Base-by-base conservation (phyloP, 1,139 yeast species). In the Zhuliangozyma blackwelliae region DNA sequence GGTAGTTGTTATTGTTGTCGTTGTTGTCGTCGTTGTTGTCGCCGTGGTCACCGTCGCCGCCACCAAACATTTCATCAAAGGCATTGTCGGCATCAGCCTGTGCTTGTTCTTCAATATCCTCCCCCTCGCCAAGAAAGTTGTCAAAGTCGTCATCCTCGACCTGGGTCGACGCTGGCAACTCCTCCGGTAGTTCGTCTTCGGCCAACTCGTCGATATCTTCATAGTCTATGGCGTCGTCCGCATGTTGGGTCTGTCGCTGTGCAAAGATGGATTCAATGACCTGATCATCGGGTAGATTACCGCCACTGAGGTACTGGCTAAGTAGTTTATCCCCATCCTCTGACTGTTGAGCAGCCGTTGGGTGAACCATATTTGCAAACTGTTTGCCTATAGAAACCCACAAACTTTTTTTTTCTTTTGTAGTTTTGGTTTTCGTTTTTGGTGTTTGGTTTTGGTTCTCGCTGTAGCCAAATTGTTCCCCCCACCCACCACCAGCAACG, bases 141-240 rank as follows among this genome's bases (percentile, higher is more conserved):
- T 46, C 59, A 20, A 46, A 41, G 31, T 52, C 61, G 7, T 48
- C 61, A 47, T 30, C 46, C 44, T 38, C 43, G 26, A 3, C 27
- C 20, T 40, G 16, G 25, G 34, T 29, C 31, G 51, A 54, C 25
- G 63, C 73, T 16, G 16, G 16, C 16, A 16, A 16, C 40, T 72
- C 79, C n/a, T 63, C 71, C 1, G 74, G 71, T 7, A 65, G 46
- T 19, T 51, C 87, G 37, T 88, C 96, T n/a, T 69, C 97, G 0
- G 97, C 97, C 39, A 92, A 68, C 57, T 90, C 97, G 49, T 90
- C 97, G 47, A 87, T 95, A 54, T 88, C 96, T 52, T 88, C 97
- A 55, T 86, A 92, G 59, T 92, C 97, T 31, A 89, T 68, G n/a
- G 98, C 97, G 56, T 90, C 92, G 5, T 79, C 96, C 1, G 94